Evolutionary conservation across 495 filamentous ascomycete genomes (phyloP).

Genomic region (Saxophila tyrrhenica): DNA sequence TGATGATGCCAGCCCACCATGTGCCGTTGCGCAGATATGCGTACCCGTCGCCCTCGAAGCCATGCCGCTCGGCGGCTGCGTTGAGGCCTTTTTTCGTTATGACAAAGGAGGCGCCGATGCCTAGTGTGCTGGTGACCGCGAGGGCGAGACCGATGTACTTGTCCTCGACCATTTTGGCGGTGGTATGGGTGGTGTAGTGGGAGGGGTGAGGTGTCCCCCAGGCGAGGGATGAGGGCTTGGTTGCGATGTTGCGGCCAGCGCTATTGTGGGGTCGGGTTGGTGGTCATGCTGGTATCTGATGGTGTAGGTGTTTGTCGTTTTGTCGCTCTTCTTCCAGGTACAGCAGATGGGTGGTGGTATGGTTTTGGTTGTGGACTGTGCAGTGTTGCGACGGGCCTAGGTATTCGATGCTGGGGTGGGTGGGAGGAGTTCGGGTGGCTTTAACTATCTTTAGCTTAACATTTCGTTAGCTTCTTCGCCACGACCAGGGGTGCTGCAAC

Average conservation of each 20-base stretch:
- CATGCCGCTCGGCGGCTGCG: constrained; percentile 77
- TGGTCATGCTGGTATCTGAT: too few species aligned
- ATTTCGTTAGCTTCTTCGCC: background rate
- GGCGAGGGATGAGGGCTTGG: background rate
- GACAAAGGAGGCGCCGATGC: constrained; percentile 51
- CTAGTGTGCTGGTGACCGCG: constrained; percentile 84
- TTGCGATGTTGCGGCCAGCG: background rate
- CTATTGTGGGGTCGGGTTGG: background rate
- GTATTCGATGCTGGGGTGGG: too few species aligned
- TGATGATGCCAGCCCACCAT: constrained; percentile 91
- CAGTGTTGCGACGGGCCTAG: too few species aligned
- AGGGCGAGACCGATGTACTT: constrained; percentile 85
- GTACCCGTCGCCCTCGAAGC: constrained; percentile 94
- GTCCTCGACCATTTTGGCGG: constrained; percentile 24
- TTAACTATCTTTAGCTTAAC: too few species aligned
- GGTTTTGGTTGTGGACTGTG: too few species aligned
- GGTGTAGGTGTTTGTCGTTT: too few species aligned
- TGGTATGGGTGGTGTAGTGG: background rate
- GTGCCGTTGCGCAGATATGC: constrained; percentile 81
- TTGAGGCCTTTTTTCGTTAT: constrained; percentile 59
- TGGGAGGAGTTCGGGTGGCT: too few species aligned
- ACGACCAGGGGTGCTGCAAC: too few species aligned
- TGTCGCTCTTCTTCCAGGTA: too few species aligned
- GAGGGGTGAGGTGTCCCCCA: background rate
- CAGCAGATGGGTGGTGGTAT: too few species aligned